Percentiles rank a stretch among this genome's conserved stretches.
phyloP scores from a whole-genome alignment of 768 basidiomycete genomes.

The Boletellus ananas region DNA sequence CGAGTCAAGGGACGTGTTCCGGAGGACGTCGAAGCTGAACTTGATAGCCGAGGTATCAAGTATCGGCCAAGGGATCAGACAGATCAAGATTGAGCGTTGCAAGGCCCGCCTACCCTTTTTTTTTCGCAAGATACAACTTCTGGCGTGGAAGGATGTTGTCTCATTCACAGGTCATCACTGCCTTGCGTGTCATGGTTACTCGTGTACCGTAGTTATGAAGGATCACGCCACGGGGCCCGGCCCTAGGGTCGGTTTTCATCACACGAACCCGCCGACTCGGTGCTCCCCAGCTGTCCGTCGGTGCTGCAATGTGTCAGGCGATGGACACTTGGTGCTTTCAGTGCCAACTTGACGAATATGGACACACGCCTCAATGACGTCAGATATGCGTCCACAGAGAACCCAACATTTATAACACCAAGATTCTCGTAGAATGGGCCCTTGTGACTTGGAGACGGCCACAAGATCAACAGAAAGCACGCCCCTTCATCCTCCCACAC shows the following conservation, averaged over 20 bases:
- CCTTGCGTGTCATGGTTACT: conserved; percentile 2
- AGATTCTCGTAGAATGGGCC: neutral
- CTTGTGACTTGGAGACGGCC: neutral
- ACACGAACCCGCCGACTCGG: neutral
- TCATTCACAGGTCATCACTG: conserved; percentile 15
- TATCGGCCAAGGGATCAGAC: conserved; percentile 84
- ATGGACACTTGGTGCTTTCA: too few relatives aligned
- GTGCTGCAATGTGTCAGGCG: too few relatives aligned
- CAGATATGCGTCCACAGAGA: conserved; percentile 1
- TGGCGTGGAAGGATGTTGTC: neutral
- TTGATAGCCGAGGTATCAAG: conserved; percentile 72
- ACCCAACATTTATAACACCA: conserved; percentile 2
- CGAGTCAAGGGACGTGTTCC: conserved; percentile 83
- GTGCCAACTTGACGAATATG: too few relatives aligned
- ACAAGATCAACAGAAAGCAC: neutral
- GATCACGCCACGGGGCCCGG: neutral
- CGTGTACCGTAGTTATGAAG: conserved; percentile 3
- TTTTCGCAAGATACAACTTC: neutral
- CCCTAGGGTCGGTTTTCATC: neutral
- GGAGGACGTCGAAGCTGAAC: conserved; percentile 78
- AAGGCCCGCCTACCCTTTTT: neutral
- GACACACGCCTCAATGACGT: neutral
- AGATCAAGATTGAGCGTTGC: conserved; percentile 54
- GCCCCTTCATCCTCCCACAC: too few relatives aligned
- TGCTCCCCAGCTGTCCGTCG: neutral